Evolutionary conservation across 2,329 filamentous ascomycete genomes (phyloP), one percentile per base, ranked within the genome.

Genomic region (Huntiella savannae): DNA sequence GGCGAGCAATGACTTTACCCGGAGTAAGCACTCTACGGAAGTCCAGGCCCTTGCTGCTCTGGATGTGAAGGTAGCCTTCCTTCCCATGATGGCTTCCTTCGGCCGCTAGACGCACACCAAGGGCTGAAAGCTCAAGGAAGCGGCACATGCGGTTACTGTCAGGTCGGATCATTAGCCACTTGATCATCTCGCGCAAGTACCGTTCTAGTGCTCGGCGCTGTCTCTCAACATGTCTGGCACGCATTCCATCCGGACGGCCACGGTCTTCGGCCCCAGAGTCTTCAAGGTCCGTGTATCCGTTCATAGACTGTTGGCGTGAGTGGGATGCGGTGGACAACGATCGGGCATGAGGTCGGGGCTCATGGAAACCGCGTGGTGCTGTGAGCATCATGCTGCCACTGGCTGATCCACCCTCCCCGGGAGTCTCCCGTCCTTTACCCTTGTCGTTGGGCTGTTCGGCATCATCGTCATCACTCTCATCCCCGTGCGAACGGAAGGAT

Each of bases 11-110:
- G 52, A 94, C 71, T 55, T 86, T 78, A 44, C 75, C 70, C 0
- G 85, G 84, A 2, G 79, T 86, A 57, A 91, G 67, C 33, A 87
- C 79, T 53, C 79, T 79, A 51, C 86, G 74, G 56, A 88, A 86
- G 60, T 93, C 85, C 17, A 93, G 69, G 3, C 86, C 87, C 58
- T 93, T 92, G 12, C 82, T 79, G 4, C 85, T 92, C 55, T 92
- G 83, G 52, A 98, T 94, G 54, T 92, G 79, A 53, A 98, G 68
- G 58, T 82, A 87, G 12, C 91, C 92, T 62, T 98, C 92, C 61
- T 98, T 98, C 49, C 91, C 92, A 58, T 98, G 91, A 56, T 95
- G 96, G 55, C 87, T 93, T 22, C 86, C 87, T 61, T 98, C 92
- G 0, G 88, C 86, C 17, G 91, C 91, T 43, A 98, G 73, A 41